A percentile compares a stretch with the other conserved stretches of the same genome.
Conservation (phyloP, 2,329 filamentous ascomycete genomes). For the Rhynchosporium graminicola region DNA sequence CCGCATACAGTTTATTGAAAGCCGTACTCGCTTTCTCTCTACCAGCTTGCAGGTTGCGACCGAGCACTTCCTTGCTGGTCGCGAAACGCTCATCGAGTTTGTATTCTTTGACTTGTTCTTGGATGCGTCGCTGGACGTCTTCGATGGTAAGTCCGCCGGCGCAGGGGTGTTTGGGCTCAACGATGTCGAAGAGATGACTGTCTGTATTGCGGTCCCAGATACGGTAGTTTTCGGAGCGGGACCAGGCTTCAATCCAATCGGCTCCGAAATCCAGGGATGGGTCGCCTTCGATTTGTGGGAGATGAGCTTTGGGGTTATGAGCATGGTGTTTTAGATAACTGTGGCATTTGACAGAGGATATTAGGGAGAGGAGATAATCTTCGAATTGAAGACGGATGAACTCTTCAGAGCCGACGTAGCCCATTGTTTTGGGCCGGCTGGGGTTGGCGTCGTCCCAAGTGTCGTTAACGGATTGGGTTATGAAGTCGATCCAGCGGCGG, state of each 20-base stretch:
- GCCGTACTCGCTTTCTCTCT: conserved; percentile 84
- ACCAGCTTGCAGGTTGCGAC: conserved; percentile 85
- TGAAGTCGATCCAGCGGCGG: conserved; percentile 92
- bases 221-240: conserved; percentile 83
- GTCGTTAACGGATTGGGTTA: conserved; percentile 90
- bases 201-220: conserved; percentile 84
- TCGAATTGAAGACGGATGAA: conserved; percentile 97
- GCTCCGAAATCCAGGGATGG: conserved; percentile 79
- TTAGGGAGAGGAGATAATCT: conserved; percentile 87
- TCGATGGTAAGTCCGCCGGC: conserved; percentile 91
- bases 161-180: conserved; percentile 90
- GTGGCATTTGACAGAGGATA: conserved; percentile 89
- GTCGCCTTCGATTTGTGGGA: conserved; percentile 75
- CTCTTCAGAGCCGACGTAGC: conserved; percentile 93
- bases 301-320: conserved; percentile 59
- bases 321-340: conserved; percentile 59
- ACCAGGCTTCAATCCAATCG: conserved; percentile 89
- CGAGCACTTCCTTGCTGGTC: conserved; percentile 79
- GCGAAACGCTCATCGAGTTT: conserved; percentile 90
- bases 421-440: conserved; percentile 86
- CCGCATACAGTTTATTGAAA: conserved; percentile 85
- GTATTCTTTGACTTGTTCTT: conserved; percentile 89
- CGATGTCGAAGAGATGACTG: conserved; percentile 88
- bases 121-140: conserved; percentile 85
- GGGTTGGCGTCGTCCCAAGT: conserved; percentile 96